Percentiles rank a stretch among this genome's conserved stretches.
These are phyloP conservation scores for Zopfochytrium polystomum DNA, from an alignment of 371 early-diverging fungal genomes.

Conservation along the genomic window DNA sequence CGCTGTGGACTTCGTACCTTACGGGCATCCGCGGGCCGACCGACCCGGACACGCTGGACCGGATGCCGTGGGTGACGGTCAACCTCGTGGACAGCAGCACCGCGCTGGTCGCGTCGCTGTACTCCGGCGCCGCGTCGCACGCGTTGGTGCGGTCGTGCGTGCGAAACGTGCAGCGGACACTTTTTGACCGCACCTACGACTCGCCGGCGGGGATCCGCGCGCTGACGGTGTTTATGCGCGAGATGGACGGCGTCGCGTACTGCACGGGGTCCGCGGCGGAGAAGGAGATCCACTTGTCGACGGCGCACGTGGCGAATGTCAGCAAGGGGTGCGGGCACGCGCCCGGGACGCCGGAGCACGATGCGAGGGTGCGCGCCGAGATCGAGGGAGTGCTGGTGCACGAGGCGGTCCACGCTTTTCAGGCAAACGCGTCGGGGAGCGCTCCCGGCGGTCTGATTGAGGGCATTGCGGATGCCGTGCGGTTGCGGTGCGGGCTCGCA, in stretches of 20 bases:
- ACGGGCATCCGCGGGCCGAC: too few relatives aligned
- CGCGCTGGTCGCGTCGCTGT: neutral
- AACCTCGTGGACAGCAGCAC: too few relatives aligned
- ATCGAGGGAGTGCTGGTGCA: conserved; percentile 35
- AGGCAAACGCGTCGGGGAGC: conserved; percentile 12
- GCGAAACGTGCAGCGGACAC: neutral
- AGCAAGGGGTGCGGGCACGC: neutral
- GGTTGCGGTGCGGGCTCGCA: conserved; percentile 25
- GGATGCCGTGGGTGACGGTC: too few relatives aligned
- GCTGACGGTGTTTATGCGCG: conserved; percentile 5
- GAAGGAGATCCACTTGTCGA: conserved; percentile 18
- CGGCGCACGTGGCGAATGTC: conserved; percentile 1
- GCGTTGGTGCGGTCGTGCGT: too few relatives aligned
- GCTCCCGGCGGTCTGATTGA: conserved; percentile 30
- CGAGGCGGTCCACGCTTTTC: conserved; percentile 34
- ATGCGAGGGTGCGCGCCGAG: conserved; percentile 15
- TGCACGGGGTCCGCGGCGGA: neutral
- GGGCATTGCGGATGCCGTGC: conserved; percentile 39
- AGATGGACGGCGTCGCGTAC: conserved; percentile 24
- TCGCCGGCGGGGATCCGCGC: neutral
- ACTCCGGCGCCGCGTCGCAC: neutral
- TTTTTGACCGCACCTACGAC: neutral
- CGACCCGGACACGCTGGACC: too few relatives aligned
- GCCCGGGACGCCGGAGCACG: neutral
- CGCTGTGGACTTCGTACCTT: conserved; percentile 17